Percentiles rank a stretch among this genome's conserved stretches.
Evolutionary conservation across 2,329 filamentous ascomycete species (phyloP).

Genomic region (Trichoderma semiorbis): DNA sequence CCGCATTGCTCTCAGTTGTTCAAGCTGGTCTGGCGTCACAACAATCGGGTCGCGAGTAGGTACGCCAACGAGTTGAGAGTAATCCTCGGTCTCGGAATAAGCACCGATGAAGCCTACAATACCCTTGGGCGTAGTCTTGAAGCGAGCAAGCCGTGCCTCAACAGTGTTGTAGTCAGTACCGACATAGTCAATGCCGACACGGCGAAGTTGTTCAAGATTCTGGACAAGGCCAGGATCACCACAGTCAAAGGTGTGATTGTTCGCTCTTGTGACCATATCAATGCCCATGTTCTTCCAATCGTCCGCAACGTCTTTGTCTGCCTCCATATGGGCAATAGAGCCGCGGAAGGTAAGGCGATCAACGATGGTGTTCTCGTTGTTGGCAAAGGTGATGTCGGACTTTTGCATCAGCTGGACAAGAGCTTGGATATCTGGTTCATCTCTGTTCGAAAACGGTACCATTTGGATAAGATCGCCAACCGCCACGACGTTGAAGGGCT

Average conservation of each 20-base stretch:
- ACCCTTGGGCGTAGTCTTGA: conserved; percentile 4
- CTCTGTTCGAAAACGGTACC: neutral
- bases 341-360: conserved; percentile 9
- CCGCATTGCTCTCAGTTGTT: neutral
- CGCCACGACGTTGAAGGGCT: conserved; percentile 7
- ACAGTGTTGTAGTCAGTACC: neutral
- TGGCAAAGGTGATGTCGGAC: conserved; percentile 5
- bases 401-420: conserved; percentile 6
- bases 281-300: conserved; percentile 13
- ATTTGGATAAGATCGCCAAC: conserved; percentile 8
- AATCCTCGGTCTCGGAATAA: conserved; percentile 1
- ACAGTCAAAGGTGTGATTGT: conserved; percentile 2
- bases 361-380: conserved; percentile 12
- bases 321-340: conserved; percentile 5
- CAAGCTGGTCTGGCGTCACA: neutral
- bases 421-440: neutral
- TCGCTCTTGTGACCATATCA: conserved; percentile 7
- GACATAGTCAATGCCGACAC: conserved; percentile 5
- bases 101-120: conserved; percentile 2
- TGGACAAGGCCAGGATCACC: conserved; percentile 1
- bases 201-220: conserved; percentile 7
- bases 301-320: neutral
- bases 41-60: neutral
- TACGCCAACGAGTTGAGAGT: neutral
- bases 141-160: neutral